These are phyloP conservation scores for Aaosphaeria arxii DNA, from an alignment of 2,329 filamentous ascomycete species.

Conservation along the genomic window DNA sequence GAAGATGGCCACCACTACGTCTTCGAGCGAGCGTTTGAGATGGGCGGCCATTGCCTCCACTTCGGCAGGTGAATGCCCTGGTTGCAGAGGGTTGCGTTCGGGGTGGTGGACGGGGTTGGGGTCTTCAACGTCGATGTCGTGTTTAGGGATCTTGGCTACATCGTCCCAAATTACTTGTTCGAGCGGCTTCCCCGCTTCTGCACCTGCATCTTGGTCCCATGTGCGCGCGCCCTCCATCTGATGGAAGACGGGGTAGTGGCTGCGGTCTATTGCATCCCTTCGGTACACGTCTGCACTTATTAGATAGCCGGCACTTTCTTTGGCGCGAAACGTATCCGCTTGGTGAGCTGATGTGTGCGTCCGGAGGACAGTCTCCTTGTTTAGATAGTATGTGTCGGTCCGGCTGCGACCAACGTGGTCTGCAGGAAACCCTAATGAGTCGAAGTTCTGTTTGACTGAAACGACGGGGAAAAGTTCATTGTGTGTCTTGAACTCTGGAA, in stretches of 20 bases:
- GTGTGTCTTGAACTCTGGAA: conserved; percentile 74
- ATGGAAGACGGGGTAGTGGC: conserved; percentile 95
- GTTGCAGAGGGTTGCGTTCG: conserved; percentile 80
- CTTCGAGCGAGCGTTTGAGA: conserved; percentile 83
- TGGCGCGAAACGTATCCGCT: conserved; percentile 71
- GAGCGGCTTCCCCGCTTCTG: conserved; percentile 42
- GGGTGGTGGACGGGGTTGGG: conserved; percentile 74
- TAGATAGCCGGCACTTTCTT: conserved; percentile 75
- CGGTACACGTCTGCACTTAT: conserved; percentile 95
- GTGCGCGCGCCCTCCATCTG: conserved; percentile 95
- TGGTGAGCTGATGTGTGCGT: conserved; percentile 97
- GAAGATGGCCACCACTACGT: conserved; percentile 88
- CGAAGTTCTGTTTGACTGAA: conserved; percentile 84
- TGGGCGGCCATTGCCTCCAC: conserved; percentile 80
- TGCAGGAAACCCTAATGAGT: conserved; percentile 85
- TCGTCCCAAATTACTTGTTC: conserved; percentile 67
- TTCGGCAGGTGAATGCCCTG: conserved; percentile 70
- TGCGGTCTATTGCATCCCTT: conserved; percentile 89
- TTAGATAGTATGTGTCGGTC: conserved; percentile 96
- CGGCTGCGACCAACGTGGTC: conserved; percentile 85
- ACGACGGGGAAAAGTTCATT: conserved; percentile 81
- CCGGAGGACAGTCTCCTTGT: conserved; percentile 75
- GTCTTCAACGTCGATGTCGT: conserved; percentile 77
- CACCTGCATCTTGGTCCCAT: conserved; percentile 71
- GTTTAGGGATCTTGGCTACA: conserved; percentile 67